Evolutionary conservation across 2,329 filamentous ascomycete genomes (phyloP), one percentile per base, ranked within the genome.

Genomic region (Venturia pyrina): DNA sequence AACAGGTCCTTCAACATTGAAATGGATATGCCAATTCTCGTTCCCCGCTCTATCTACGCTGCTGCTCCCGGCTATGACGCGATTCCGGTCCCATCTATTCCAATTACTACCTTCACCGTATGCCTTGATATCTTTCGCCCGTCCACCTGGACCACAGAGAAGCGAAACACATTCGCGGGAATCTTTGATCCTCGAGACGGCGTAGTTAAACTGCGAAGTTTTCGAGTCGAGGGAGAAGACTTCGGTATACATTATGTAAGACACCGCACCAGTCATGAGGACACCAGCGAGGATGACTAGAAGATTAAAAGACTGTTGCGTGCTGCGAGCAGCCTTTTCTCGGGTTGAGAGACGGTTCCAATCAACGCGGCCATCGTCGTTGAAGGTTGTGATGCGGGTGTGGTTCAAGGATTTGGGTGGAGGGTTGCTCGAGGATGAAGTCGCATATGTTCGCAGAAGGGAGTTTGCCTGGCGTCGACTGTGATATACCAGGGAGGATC

Each of bases 301-400:
- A 69, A 96, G 86, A 77, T 98, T 97, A 80, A 96, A 89, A 19
- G 88, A 89, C 76, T 97, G 93, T 76, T 97, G 93, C 0, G 91
- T 93, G 10, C 91, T 90, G 48, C 93, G 85, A 32, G 89, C 89
- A 2, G 87, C 87, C 76, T 96, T 97, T 75, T 97, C 93, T 61
- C 80, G 80, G 0, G 78, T 80, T 0, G 88, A 91, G 2, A 98
- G 83, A 65, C 95, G 82, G 3, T 80, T 83, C 93, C 93, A 98
- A 4, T 87, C 85, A 1, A 96, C 87, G 69, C 84, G 83, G 8
- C 93, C 93, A 72, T 91, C 89, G 71, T 97, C 93, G 71, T 91
- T 95, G 72, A 93, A 87, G 0, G 93, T 85, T 0, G 92, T 96
- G 34, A 97, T 87, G 48, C 87, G 82, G 21, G 37, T 48, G 44